Conservation (phyloP, 2,329 filamentous ascomycete species). For the Colletotrichum phormii region DNA sequence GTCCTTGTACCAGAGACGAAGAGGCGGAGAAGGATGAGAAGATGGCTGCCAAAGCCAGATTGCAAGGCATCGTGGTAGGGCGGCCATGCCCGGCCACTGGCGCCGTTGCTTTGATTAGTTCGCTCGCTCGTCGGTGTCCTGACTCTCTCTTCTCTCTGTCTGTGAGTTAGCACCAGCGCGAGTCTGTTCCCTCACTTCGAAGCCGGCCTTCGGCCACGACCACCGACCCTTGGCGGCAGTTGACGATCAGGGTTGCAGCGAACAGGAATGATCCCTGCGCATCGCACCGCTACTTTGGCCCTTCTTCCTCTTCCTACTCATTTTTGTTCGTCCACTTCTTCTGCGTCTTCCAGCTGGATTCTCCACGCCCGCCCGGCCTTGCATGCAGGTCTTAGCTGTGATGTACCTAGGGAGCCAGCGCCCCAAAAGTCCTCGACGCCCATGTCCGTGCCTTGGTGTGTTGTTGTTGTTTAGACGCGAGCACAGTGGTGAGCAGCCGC, state of each 20-base stretch:
- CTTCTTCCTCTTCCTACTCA: background rate
- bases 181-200: conserved; percentile 31
- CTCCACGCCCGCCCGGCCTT: conserved; percentile 30
- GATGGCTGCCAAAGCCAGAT: conserved; percentile 20
- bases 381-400: conserved; percentile 27
- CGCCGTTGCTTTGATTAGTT: conserved; percentile 34
- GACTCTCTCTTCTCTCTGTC: conserved; percentile 2
- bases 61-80: conserved; percentile 24
- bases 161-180: conserved; percentile 15
- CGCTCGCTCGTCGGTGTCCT: conserved; percentile 17
- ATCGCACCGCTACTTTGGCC: conserved; percentile 35
- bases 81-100: conserved; percentile 11
- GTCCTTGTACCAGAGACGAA: background rate
- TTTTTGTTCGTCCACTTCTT: conserved; percentile 32
- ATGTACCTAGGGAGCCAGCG: conserved; percentile 11
- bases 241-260: conserved; percentile 38
- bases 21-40: conserved; percentile 8
- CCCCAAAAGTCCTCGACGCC: background rate
- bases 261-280: conserved; percentile 31
- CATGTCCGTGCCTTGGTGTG: conserved; percentile 1
- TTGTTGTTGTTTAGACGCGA: conserved; percentile 15
- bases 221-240: conserved; percentile 37
- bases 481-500: conserved; percentile 16
- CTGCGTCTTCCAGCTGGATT: conserved; percentile 26
- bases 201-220: conserved; percentile 30